Conservation (phyloP, 106 monocot species). For the Cymbidium sinense region DNA sequence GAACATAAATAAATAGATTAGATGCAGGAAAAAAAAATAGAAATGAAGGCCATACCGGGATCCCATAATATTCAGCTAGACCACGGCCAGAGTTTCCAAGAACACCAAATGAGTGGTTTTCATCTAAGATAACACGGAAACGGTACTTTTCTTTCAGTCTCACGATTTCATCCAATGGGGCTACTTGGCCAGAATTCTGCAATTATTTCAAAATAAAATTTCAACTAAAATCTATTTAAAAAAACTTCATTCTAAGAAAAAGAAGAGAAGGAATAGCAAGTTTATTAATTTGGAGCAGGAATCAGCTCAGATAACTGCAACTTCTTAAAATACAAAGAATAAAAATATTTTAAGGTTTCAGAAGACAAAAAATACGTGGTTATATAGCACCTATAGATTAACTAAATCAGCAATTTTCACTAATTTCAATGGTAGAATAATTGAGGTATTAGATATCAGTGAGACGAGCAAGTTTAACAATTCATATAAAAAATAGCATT, state of each 20-base stretch:
- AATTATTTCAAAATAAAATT: slow-evolving; percentile 5
- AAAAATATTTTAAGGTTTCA: background rate
- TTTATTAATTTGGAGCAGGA: background rate
- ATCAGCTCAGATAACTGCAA: background rate
- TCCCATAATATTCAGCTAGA: slow-evolving; percentile 62
- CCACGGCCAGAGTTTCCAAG: slow-evolving; percentile 87
- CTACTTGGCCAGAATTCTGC: slow-evolving; percentile 96
- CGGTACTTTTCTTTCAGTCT: slow-evolving; percentile 86
- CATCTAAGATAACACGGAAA: slow-evolving; percentile 61
- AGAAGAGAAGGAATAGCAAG: background rate
- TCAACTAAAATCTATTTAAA: background rate
- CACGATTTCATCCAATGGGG: slow-evolving; percentile 83
- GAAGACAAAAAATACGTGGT: background rate
- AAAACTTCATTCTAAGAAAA: background rate
- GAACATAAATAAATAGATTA: background rate
- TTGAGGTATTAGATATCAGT: background rate
- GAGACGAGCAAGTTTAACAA: too few species aligned
- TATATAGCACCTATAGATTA: background rate
- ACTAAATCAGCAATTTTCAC: background rate
- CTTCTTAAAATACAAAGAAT: background rate
- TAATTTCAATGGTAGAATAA: background rate
- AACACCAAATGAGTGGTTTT: slow-evolving; percentile 53
- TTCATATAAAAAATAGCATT: too few species aligned
- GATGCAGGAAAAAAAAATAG: background rate
- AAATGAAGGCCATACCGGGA: slow-evolving; percentile 13